These are phyloP conservation scores for Helicocarpus griseus DNA, from an alignment of 2,329 filamentous ascomycete genomes.

Conservation along the genomic window DNA sequence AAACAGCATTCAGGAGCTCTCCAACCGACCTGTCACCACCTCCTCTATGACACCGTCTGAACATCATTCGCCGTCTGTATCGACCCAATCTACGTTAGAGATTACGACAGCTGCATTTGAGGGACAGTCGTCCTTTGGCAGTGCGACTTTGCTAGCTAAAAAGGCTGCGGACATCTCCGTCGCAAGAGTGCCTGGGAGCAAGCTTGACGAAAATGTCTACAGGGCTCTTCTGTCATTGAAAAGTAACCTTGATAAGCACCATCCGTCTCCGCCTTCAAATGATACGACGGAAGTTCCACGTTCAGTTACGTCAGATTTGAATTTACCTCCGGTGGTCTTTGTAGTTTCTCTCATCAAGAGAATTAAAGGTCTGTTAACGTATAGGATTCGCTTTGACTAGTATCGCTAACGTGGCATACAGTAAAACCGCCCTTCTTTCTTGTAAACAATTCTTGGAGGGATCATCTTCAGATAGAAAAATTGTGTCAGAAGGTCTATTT, in stretches of 20 bases:
- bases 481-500: constrained; percentile 35
- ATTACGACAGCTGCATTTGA: constrained; percentile 24
- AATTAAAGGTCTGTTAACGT: constrained; percentile 14
- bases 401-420: background rate
- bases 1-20: constrained; percentile 15
- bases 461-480: constrained; percentile 22
- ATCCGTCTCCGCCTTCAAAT: constrained; percentile 17
- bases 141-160: constrained; percentile 38
- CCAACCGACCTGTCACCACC: constrained; percentile 1
- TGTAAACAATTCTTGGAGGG: constrained; percentile 19
- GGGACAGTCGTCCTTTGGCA: constrained; percentile 39
- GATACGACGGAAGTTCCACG: constrained; percentile 9
- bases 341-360: constrained; percentile 23
- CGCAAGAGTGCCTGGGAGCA: constrained; percentile 29
- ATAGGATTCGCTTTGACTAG: background rate
- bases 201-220: constrained; percentile 24
- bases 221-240: constrained; percentile 28
- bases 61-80: background rate
- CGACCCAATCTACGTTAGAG: constrained; percentile 18
- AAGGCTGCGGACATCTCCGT: constrained; percentile 18
- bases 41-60: background rate
- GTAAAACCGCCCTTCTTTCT: constrained; percentile 22
- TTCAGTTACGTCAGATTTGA: constrained; percentile 22
- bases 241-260: constrained; percentile 28
- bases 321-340: constrained; percentile 25